Base-by-base conservation (phyloP, 305 asterid genomes). In the Fraxinus ornus region DNA sequence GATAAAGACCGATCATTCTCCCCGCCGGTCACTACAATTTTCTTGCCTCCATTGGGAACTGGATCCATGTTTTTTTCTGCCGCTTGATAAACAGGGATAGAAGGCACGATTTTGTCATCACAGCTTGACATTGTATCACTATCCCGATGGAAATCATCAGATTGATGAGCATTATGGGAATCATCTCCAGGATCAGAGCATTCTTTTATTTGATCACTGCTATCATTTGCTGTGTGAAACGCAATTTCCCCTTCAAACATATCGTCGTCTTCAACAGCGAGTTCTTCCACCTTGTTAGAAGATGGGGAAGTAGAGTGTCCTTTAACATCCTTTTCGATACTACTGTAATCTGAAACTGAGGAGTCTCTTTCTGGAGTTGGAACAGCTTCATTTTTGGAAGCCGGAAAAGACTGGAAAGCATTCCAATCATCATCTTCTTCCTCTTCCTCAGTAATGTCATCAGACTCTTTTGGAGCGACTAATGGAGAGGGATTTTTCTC, bases 351-450 rank as follows among this genome's bases (percentile, higher is more conserved):
- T 75, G 89, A 85, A 82, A 79, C 9, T 36, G 90, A 82, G 74
- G 84, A 26, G 75, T 83, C 75, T 55, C 33, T 85, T 79, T 89
- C 88, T 75, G 88, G 89, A 83, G 90, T 79, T 47, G 89, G 86
- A 82, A 80, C 81, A 81, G 81, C 85, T 86, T 84, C 97, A 76
- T 78, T 89, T 76, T 77, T 87, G 12, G 96, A 85, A 81, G 97
- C 94, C 75, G 99, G 93, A 88, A 97, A 94, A 35, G 99, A 97
- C 88, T 97, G 99, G 89, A 94, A 97, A 83, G 95, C 91, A 84
- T 97, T 98, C 99, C 99, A 97, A 84, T 97, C 99, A 49, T 94
- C 98, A 0, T 94, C 97, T 1, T 90, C 98, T 33, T 88, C 93
- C 24, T 89, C 91, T 49, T 87, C 91, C 82, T 87, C 93, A 28